Evolutionary conservation across 2,329 filamentous ascomycete genomes (phyloP).

Genomic region (Fusarium nelsonii): DNA sequence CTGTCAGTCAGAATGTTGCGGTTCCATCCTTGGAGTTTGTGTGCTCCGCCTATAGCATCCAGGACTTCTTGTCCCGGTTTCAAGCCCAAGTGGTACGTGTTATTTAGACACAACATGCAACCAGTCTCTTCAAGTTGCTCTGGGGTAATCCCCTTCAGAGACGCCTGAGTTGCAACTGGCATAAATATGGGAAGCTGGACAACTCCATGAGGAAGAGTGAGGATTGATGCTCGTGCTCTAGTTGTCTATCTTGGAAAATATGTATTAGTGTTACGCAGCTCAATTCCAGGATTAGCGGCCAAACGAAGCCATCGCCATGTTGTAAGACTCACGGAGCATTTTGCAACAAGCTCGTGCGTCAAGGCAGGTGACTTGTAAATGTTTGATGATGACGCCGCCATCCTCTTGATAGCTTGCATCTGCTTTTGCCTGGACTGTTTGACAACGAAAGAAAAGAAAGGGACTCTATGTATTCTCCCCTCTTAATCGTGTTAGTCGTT

Average conservation of each 20-base stretch:
- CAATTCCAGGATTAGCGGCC: neutral
- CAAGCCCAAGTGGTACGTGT: conserved; percentile 95
- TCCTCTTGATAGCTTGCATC: conserved; percentile 55
- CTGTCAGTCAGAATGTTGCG: conserved; percentile 92
- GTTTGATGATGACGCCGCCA: conserved; percentile 61
- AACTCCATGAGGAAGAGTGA: conserved; percentile 90
- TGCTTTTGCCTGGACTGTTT: conserved; percentile 30
- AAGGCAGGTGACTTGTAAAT: conserved; percentile 74
- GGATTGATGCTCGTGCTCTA: conserved; percentile 87
- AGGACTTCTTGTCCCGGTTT: conserved; percentile 94
- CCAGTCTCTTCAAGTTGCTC: conserved; percentile 90
- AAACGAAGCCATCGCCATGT: conserved; percentile 29
- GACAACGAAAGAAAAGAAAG: conserved; percentile 3
- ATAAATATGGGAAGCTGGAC: conserved; percentile 96
- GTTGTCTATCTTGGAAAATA: conserved; percentile 74
- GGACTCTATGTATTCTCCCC: neutral
- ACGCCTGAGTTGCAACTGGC: conserved; percentile 97
- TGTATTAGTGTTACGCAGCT: conserved; percentile 34
- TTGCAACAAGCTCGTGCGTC: conserved; percentile 81
- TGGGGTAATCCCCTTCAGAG: conserved; percentile 92
- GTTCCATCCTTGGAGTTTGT: conserved; percentile 94
- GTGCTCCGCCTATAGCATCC: conserved; percentile 89
- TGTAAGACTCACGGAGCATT: conserved; percentile 76
- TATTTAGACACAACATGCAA: conserved; percentile 94
- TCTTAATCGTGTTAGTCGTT: conserved; percentile 20